These are phyloP conservation scores for Poronia punctata DNA, from an alignment of 495 filamentous ascomycete species.

Conservation along the genomic window DNA sequence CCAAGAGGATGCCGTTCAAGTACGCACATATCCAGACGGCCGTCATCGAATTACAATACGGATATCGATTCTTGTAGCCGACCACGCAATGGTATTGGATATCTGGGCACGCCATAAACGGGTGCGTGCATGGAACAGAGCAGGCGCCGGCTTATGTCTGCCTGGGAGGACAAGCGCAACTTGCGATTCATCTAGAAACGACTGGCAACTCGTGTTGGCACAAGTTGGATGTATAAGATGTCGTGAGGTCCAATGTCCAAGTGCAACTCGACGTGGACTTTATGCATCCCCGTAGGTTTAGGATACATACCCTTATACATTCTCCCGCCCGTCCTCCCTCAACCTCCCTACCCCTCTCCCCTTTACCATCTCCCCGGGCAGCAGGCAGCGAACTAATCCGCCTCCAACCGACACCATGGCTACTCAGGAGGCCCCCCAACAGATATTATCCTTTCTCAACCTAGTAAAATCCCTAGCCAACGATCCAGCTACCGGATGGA, in stretches of 20 bases:
- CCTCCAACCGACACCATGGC: constrained; percentile 3
- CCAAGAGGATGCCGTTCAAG: background rate
- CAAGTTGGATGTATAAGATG: constrained; percentile 3
- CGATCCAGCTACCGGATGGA: background rate
- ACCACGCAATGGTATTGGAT: background rate
- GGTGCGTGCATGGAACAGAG: background rate
- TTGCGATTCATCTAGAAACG: constrained; percentile 1
- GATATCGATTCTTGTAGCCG: constrained; percentile 2
- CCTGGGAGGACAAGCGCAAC: constrained; percentile 3
- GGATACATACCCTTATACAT: background rate
- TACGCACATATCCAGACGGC: background rate
- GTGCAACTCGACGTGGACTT: background rate
- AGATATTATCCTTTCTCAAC: background rate
- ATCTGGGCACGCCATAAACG: background rate
- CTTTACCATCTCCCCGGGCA: too few species aligned
- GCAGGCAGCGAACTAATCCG: too few species aligned
- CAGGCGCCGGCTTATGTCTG: too few species aligned
- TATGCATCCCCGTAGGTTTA: background rate
- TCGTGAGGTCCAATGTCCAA: background rate
- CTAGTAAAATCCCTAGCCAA: background rate
- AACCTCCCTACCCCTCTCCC: too few species aligned
- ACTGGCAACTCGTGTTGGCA: too few species aligned
- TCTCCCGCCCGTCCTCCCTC: too few species aligned
- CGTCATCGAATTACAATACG: background rate
- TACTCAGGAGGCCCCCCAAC: background rate